Percentiles rank a stretch among this genome's conserved stretches.
Evolutionary conservation across 2,329 filamentous ascomycete species (phyloP).

Genomic region (Rhynchosporium graminicola): DNA sequence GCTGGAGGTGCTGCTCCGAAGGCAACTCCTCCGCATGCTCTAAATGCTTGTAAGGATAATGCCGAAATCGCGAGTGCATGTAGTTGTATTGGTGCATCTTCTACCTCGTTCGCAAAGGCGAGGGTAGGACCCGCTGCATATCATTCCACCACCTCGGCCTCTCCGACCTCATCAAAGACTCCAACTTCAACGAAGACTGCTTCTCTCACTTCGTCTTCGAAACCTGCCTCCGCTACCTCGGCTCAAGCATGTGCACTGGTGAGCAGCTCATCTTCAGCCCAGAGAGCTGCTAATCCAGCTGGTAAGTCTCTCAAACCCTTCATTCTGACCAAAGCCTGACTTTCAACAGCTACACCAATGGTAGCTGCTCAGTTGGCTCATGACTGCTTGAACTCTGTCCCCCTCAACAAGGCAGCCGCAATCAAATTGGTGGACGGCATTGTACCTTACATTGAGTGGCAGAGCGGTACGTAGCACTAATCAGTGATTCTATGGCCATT

Average conservation of each 20-base stretch:
- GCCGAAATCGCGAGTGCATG: conserved; percentile 30
- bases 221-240: conserved; percentile 16
- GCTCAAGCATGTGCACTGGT: conserved; percentile 34
- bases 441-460: conserved; percentile 38
- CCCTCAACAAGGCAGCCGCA: conserved; percentile 34
- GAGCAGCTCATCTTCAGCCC: conserved; percentile 33
- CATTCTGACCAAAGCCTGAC: background rate
- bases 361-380: conserved; percentile 37
- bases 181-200: background rate
- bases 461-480: conserved; percentile 32
- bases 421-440: conserved; percentile 33
- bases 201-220: conserved; percentile 8
- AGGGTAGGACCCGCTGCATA: too few species aligned
- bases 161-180: conserved; percentile 4
- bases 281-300: conserved; percentile 28
- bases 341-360: conserved; percentile 31
- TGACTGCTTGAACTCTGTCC: conserved; percentile 39
- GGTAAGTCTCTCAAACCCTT: conserved; percentile 22
- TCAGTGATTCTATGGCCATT: background rate
- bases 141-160: conserved; percentile 5
- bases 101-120: background rate
- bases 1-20: conserved; percentile 11
- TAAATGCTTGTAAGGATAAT: conserved; percentile 24
- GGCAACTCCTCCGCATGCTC: conserved; percentile 27
- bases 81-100: conserved; percentile 27